Percentiles rank a stretch among this genome's conserved stretches.
Evolutionary conservation across 2,329 filamentous ascomycete species (phyloP).

Genomic region (Ilyonectria robusta): DNA sequence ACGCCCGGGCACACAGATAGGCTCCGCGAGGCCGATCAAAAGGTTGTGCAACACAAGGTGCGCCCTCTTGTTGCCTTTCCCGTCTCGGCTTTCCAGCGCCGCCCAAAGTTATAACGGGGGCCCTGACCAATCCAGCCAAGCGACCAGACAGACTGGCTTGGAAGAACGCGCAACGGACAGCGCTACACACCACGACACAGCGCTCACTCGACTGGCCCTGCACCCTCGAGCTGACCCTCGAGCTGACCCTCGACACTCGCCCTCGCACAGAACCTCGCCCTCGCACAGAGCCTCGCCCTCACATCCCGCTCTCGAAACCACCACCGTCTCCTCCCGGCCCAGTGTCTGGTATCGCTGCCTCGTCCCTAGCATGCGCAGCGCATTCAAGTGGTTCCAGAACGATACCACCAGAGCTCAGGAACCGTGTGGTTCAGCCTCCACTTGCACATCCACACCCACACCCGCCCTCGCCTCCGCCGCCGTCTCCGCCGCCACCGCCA

Average conservation of each 20-base stretch:
- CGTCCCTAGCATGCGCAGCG: conserved; percentile 37
- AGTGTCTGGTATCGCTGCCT: conserved; percentile 24
- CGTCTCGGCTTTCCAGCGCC: conserved; percentile 13
- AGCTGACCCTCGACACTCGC: not conserved
- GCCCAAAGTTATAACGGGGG: conserved; percentile 30
- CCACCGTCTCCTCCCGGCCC: conserved; percentile 19
- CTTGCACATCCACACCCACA: conserved; percentile 37
- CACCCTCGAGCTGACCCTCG: conserved; percentile 10
- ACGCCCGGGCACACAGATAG: not conserved
- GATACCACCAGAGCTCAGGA: conserved; percentile 42
- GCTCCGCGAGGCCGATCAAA: conserved; percentile 8
- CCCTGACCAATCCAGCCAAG: conserved; percentile 30
- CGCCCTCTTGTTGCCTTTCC: conserved; percentile 9
- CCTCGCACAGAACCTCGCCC: conserved; percentile 3
- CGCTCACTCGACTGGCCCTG: conserved; percentile 10
- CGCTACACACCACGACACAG: conserved; percentile 9
- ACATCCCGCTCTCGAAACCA: conserved; percentile 3
- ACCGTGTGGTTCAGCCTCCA: conserved; percentile 41
- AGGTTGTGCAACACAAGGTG: conserved; percentile 4
- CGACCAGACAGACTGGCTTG: conserved; percentile 23
- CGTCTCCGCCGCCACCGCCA: conserved; percentile 42
- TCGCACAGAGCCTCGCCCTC: conserved; percentile 1
- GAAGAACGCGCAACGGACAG: conserved; percentile 22
- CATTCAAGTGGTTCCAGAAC: conserved; percentile 50
- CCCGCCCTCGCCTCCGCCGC: conserved; percentile 41